phyloP scores from a whole-genome alignment of 2,329 filamentous ascomycete genomes.

The Talaromyces sp. region DNA sequence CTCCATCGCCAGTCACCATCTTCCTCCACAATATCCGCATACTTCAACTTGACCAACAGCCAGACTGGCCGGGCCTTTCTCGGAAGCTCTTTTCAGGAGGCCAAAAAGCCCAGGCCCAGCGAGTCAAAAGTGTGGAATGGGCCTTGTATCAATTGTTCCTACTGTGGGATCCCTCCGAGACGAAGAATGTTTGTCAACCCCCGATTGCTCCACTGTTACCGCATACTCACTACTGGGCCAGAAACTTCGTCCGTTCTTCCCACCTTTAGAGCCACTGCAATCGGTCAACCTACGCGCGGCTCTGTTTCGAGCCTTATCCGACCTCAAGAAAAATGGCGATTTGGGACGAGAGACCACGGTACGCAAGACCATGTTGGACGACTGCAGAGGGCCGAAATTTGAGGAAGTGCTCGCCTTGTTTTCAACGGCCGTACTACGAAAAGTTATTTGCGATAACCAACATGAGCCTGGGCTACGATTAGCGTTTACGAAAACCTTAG shows the following conservation, averaged over 20 bases:
- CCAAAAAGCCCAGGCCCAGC: conserved; percentile 72
- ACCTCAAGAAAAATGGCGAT: conserved; percentile 81
- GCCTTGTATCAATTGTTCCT: conserved; percentile 81
- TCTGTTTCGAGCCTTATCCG: conserved; percentile 74
- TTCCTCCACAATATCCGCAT: conserved; percentile 83
- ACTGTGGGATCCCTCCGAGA: conserved; percentile 75
- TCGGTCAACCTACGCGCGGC: conserved; percentile 85
- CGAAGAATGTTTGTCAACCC: conserved; percentile 60
- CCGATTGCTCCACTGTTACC: neutral
- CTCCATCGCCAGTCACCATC: conserved; percentile 56
- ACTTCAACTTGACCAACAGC: conserved; percentile 69
- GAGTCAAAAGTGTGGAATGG: conserved; percentile 84
- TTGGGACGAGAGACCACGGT: conserved; percentile 76
- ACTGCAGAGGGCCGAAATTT: conserved; percentile 87
- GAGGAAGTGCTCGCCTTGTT: conserved; percentile 83
- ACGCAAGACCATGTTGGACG: conserved; percentile 93
- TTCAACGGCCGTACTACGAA: conserved; percentile 77
- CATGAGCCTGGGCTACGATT: conserved; percentile 51
- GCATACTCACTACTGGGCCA: conserved; percentile 33
- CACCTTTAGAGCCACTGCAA: conserved; percentile 82
- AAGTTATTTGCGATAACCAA: conserved; percentile 50
- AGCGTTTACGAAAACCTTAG: conserved; percentile 49
- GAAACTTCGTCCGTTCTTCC: conserved; percentile 89
- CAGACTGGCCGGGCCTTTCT: conserved; percentile 78
- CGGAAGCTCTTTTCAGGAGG: conserved; percentile 67